Evolutionary conservation across 83 land plant species (phyloP).

Genomic region (Diphasiastrum complanatum): DNA sequence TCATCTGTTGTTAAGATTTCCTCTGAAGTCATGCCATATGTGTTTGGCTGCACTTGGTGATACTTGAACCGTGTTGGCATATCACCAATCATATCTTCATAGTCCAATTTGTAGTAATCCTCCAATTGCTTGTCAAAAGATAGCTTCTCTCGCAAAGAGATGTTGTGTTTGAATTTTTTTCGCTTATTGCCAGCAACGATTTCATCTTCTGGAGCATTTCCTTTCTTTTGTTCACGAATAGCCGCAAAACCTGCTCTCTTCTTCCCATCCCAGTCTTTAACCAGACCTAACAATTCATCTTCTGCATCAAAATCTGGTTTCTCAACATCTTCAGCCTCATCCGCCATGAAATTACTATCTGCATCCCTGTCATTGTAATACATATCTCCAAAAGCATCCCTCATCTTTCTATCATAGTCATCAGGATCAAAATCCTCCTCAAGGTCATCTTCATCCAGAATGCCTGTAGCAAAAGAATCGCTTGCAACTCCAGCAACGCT

Average conservation of each 20-base stretch:
- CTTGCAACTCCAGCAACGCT: slow-evolving; percentile 57
- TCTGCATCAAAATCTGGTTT: slow-evolving; percentile 78
- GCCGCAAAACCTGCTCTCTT: slow-evolving; percentile 22
- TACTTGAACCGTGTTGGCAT: slow-evolving; percentile 89
- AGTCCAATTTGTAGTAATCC: slow-evolving; percentile 80
- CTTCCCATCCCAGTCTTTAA: slow-evolving; percentile 52
- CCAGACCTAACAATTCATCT: slow-evolving; percentile 67
- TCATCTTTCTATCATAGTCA: slow-evolving; percentile 87
- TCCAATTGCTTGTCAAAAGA: slow-evolving; percentile 57
- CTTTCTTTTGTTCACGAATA: slow-evolving; percentile 12
- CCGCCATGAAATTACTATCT: slow-evolving; percentile 32
- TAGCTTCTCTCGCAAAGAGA: slow-evolving; percentile 48
- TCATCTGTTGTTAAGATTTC: slow-evolving; percentile 71
- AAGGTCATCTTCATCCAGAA: slow-evolving; percentile 47
- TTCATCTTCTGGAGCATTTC: slow-evolving; percentile 21
- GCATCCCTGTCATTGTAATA: slow-evolving; percentile 74
- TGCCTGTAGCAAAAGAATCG: slow-evolving; percentile 20
- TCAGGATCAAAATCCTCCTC: slow-evolving; percentile 95
- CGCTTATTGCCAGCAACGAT: slow-evolving; percentile 20
- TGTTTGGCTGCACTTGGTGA: slow-evolving; percentile 49
- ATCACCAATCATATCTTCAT: slow-evolving; percentile 88
- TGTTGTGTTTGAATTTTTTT: slow-evolving; percentile 38
- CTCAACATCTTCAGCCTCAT: slow-evolving; percentile 35
- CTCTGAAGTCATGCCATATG: slow-evolving; percentile 52
- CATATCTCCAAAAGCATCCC: slow-evolving; percentile 51